Conservation (phyloP, 495 filamentous ascomycete genomes). For the Xylaria cubensis region DNA sequence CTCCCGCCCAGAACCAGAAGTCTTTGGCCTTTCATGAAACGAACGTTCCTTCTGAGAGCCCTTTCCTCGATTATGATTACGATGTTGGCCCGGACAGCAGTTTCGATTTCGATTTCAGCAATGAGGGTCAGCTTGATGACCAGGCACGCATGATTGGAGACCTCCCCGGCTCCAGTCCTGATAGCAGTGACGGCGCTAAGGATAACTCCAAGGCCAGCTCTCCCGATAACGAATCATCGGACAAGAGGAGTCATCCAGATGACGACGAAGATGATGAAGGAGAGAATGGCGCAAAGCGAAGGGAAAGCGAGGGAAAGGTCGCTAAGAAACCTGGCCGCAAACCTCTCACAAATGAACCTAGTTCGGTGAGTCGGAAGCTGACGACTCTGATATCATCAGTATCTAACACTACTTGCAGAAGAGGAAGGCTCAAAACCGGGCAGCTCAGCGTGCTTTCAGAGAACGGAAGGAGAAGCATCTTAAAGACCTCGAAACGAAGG, state of each 20-base stretch:
- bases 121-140: conserved; percentile 69
- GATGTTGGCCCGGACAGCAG: conserved; percentile 59
- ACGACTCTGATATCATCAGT: not conserved
- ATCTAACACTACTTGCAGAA: conserved; percentile 72
- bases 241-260: conserved; percentile 81
- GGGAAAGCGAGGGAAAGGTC: conserved; percentile 76
- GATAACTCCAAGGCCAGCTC: conserved; percentile 56
- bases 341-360: conserved; percentile 93
- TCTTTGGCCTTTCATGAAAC: conserved; percentile 46
- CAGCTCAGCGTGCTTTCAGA: conserved; percentile 94
- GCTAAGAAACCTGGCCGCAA: conserved; percentile 97
- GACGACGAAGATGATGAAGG: conserved; percentile 71
- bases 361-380: conserved; percentile 71
- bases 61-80: conserved; percentile 81
- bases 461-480: conserved; percentile 98
- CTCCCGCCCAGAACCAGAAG: conserved; percentile 49
- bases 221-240: conserved; percentile 70
- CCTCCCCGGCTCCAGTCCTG: conserved; percentile 64
- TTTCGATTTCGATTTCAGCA: conserved; percentile 71
- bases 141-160: conserved; percentile 77
- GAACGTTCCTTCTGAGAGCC: conserved; percentile 70
- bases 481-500: conserved; percentile 94
- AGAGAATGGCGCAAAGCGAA: conserved; percentile 71
- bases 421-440: conserved; percentile 97
- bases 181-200: conserved; percentile 35